Percentiles rank a stretch among this genome's conserved stretches.
Evolutionary conservation across 2,329 filamentous ascomycete genomes (phyloP).

Genomic region (Lasiodiplodia gonubiensis): DNA sequence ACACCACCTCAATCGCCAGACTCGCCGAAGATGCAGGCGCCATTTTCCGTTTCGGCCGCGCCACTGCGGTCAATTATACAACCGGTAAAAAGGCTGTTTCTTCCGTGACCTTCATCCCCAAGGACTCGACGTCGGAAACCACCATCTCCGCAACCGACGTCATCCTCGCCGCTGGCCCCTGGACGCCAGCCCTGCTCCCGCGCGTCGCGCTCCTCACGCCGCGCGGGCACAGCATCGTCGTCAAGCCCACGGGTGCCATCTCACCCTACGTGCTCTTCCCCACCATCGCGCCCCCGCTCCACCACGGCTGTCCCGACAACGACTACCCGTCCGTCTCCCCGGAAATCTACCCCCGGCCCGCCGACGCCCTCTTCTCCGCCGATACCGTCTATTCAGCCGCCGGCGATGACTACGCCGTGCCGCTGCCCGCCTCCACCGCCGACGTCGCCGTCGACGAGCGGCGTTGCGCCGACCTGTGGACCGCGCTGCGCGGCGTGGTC

Average conservation of each 20-base stretch:
- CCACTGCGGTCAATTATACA: background rate
- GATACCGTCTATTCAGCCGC: background rate
- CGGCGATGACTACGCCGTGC: background rate
- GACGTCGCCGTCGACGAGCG: background rate
- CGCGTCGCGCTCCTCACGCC: constrained; percentile 9
- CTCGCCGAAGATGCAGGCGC: constrained; percentile 27
- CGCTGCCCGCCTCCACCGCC: background rate
- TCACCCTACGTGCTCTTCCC: constrained; percentile 9
- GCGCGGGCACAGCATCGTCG: constrained; percentile 27
- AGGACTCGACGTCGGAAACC: background rate
- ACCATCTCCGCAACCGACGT: background rate
- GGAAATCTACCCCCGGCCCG: background rate
- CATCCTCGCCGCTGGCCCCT: constrained; percentile 24
- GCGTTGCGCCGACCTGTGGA: constrained; percentile 4
- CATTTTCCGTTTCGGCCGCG: background rate
- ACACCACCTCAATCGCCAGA: constrained; percentile 14
- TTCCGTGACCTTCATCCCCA: constrained; percentile 4
- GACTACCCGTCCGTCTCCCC: background rate
- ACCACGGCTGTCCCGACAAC: background rate
- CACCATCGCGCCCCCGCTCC: background rate
- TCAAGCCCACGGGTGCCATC: constrained; percentile 34
- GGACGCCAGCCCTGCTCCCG: constrained; percentile 21
- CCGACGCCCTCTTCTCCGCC: background rate
- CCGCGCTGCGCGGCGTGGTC: background rate
- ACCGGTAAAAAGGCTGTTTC: background rate